Percentiles rank a stretch among this genome's conserved stretches.
Conservation (phyloP, 2,329 filamentous ascomycete genomes). For the Pseudogymnoascus sp. region DNA sequence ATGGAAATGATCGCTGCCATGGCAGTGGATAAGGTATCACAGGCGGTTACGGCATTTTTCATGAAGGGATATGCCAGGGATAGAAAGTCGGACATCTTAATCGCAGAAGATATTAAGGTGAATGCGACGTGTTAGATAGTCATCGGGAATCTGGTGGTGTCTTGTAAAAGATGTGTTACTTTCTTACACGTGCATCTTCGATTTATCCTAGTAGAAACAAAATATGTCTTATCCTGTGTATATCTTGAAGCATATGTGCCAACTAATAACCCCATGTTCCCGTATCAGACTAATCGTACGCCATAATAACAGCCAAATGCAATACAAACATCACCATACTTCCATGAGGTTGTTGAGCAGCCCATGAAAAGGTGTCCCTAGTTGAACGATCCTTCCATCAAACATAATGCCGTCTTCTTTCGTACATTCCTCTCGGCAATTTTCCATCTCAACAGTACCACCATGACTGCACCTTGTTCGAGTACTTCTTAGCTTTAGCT, state of each 20-base stretch:
- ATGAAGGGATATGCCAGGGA: background rate
- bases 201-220: no score
- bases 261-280: background rate
- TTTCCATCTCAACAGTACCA: background rate
- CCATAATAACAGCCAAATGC: background rate
- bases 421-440: background rate
- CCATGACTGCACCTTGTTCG: no score
- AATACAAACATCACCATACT: background rate
- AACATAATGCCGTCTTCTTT: background rate
- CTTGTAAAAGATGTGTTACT: background rate
- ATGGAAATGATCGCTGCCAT: background rate
- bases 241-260: background rate
- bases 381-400: background rate
- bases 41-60: background rate
- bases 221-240: no score
- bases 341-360: background rate
- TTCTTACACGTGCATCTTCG: background rate
- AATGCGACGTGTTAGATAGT: background rate
- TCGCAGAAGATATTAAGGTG: background rate
- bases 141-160: background rate
- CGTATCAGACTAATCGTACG: background rate
- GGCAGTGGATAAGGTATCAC: background rate
- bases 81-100: background rate
- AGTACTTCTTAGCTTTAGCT: background rate
- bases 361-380: background rate